These are phyloP conservation scores for Cucurbitaria berberidis DNA, from an alignment of 2,329 filamentous ascomycete species.

Conservation along the genomic window DNA sequence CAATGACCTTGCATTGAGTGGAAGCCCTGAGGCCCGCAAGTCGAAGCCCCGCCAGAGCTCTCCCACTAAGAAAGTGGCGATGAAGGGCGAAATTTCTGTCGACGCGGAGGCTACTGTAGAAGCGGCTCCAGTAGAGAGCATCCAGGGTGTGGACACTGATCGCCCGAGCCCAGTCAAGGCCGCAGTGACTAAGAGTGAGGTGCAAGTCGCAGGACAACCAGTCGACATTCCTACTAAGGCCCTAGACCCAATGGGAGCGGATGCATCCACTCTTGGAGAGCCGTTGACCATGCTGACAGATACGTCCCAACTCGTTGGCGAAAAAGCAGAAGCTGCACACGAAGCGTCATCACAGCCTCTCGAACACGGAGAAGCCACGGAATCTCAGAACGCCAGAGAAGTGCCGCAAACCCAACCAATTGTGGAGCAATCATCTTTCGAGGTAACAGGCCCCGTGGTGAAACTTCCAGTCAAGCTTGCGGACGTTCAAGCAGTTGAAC, in stretches of 20 bases:
- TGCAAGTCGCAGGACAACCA: not conserved
- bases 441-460: not conserved
- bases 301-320: not conserved
- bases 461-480: not conserved
- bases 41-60: conserved; percentile 19
- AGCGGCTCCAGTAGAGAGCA: not conserved
- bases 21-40: conserved; percentile 26
- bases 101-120: not conserved
- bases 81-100: not conserved
- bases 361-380: not conserved
- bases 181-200: not conserved
- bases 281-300: not conserved
- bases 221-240: not conserved
- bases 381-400: not conserved
- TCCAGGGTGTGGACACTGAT: not conserved
- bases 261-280: not conserved
- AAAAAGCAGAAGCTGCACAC: not conserved
- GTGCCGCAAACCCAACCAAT: not conserved
- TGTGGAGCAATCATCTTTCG: not conserved
- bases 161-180: not conserved
- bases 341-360: not conserved
- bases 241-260: not conserved
- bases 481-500: not conserved
- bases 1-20: not conserved
- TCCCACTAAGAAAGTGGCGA: conserved; percentile 12